Evolutionary conservation across 2,329 filamentous ascomycete genomes (phyloP), one percentile per base, ranked within the genome.

Genomic region (Neopestalotiopsis clavispora): DNA sequence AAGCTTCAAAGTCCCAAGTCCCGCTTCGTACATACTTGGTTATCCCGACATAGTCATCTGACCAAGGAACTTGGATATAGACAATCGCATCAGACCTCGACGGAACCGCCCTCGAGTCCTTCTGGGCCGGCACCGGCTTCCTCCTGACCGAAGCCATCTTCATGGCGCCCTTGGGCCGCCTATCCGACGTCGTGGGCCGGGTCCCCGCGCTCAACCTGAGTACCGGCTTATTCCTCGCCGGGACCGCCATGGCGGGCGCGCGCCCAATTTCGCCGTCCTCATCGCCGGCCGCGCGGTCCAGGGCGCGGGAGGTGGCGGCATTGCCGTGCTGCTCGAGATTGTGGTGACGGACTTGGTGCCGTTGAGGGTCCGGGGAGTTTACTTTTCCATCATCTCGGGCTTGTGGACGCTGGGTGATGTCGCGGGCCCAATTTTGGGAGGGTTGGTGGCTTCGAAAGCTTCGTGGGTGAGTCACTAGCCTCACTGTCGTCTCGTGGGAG

Each of bases 141-240:
- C 62, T 65, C 17, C 38, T 65, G 62, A 65, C 62, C 9, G 62
- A 65, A 49, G 62, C 62, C n/a, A 65, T 52, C 32, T 65, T 65
- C 62, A 45, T 65, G 62, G 62, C 62, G 4, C 62, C 62, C 4
- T 23, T 65, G 7, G 62, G 62, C 17, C 17, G 23, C 4, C 42
- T 52, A 7, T 65, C 62, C 34, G 20, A 45, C 13, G 38, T 10
- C 13, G 14, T 65, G 23, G 62, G 62, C 38, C 40, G 62, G 10
- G 34, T 65, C 9, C 34, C 62, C 7, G 42, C 49, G 13, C 62
- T 65, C 40, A 65, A 65, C 62, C 28, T 65, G 7, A 52, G 38
- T 23, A 52, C 62, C 12, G 34, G 7, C 20, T 23, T 52, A 5
- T 65, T 65, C 23, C 62, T 65, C 20, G 40, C 38, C 20, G 62